These are phyloP conservation scores for Plectosphaerella sp. DNA, from an alignment of 2,329 filamentous ascomycete genomes.

Conservation along the genomic window DNA sequence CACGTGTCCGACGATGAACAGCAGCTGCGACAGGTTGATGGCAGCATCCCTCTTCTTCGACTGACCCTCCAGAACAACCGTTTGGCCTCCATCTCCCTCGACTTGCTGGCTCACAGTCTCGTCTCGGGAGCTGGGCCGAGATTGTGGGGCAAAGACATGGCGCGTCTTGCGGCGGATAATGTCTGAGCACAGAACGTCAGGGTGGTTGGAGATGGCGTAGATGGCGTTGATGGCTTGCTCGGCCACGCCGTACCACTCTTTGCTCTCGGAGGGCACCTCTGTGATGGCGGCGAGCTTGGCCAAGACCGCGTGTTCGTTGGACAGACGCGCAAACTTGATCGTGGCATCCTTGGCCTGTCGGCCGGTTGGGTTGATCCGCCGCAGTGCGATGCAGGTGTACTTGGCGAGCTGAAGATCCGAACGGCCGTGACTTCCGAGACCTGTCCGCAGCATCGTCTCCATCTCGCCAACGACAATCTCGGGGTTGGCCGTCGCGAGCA, in stretches of 20 bases:
- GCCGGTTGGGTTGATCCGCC: slow-evolving; percentile 81
- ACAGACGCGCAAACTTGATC: slow-evolving; percentile 68
- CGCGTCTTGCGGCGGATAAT: slow-evolving; percentile 84
- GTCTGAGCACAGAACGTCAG: slow-evolving; percentile 87
- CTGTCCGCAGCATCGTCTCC: slow-evolving; percentile 88
- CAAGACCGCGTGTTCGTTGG: slow-evolving; percentile 89
- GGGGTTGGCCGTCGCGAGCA: slow-evolving; percentile 89
- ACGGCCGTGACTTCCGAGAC: slow-evolving; percentile 75
- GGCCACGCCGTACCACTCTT: slow-evolving; percentile 93
- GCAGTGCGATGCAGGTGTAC: slow-evolving; percentile 90
- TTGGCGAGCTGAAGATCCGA: slow-evolving; percentile 85
- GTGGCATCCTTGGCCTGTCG: slow-evolving; percentile 72
- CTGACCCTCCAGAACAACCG: slow-evolving; percentile 26
- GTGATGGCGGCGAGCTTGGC: slow-evolving; percentile 76
- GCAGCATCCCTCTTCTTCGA: slow-evolving; percentile 61
- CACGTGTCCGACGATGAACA: slow-evolving; percentile 94
- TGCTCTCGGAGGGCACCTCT: slow-evolving; percentile 81
- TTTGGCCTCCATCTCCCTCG: slow-evolving; percentile 17
- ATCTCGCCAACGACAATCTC: slow-evolving; percentile 94
- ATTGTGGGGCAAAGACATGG: slow-evolving; percentile 60
- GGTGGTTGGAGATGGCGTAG: slow-evolving; percentile 89
- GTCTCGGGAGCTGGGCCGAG: slow-evolving; percentile 44
- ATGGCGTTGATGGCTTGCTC: slow-evolving; percentile 96
- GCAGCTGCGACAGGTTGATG: slow-evolving; percentile 77
- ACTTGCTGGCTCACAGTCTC: slow-evolving; percentile 28